Conservation (phyloP, 345 rosid genomes). For the Populus deltoides region DNA sequence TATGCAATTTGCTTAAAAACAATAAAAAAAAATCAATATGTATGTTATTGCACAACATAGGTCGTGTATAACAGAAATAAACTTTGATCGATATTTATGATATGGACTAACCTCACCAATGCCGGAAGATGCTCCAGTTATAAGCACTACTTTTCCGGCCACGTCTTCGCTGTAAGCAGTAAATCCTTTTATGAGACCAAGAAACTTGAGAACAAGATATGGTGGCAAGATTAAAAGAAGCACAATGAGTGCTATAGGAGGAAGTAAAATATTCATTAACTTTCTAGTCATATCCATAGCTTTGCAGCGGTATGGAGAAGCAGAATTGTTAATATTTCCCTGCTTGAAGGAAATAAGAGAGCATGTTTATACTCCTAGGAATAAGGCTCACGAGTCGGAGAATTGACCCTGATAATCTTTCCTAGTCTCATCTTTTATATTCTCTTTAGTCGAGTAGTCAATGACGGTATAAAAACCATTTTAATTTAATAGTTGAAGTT, state of each 20-base stretch:
- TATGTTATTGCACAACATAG: no score
- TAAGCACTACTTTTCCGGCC: conserved; percentile 50
- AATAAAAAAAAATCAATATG: background rate
- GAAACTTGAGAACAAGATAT: conserved; percentile 36
- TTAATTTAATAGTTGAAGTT: no score
- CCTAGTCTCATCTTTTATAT: no score
- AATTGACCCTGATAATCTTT: no score
- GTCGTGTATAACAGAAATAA: background rate
- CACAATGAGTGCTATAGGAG: background rate
- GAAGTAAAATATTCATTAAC: background rate
- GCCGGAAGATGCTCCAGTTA: conserved; percentile 69
- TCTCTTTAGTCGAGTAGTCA: no score
- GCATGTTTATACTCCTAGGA: no score
- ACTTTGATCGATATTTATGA: background rate
- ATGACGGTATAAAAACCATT: no score
- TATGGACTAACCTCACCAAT: conserved; percentile 49
- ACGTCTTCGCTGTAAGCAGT: conserved; percentile 38
- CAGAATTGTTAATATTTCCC: no score
- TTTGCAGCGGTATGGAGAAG: background rate
- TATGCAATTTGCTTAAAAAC: conserved; percentile 43
- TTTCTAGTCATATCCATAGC: background rate
- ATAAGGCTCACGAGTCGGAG: no score
- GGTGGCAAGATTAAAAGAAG: conserved; percentile 37
- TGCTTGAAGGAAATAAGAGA: no score
- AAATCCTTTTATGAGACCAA: conserved; percentile 27